These are phyloP conservation scores for Beauveria asiatica DNA, from an alignment of 2,329 filamentous ascomycete species.

Conservation along the genomic window DNA sequence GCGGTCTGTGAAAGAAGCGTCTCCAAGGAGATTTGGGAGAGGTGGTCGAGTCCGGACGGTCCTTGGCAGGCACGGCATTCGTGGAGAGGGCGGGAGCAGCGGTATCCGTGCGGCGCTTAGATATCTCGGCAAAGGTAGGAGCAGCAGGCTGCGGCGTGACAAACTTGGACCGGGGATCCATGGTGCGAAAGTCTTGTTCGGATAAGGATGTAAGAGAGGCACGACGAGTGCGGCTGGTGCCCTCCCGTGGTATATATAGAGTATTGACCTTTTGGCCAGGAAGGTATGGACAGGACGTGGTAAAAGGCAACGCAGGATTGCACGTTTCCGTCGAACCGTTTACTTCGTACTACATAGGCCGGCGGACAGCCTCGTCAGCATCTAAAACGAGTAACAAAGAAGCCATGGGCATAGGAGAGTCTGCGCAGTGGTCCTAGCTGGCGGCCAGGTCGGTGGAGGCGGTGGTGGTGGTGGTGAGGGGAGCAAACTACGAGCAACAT, in stretches of 20 bases:
- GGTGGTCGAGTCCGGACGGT: constrained; percentile 26
- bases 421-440: constrained; percentile 6
- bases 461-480: constrained; percentile 10
- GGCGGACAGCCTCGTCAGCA: background rate
- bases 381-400: background rate
- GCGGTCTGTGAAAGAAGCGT: constrained; percentile 26
- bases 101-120: constrained; percentile 24
- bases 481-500: constrained; percentile 29
- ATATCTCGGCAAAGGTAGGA: constrained; percentile 15
- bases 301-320: constrained; percentile 63
- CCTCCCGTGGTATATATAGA: constrained; percentile 69
- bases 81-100: constrained; percentile 31
- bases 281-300: constrained; percentile 73
- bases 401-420: constrained; percentile 4
- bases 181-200: constrained; percentile 56
- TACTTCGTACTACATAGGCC: constrained; percentile 63
- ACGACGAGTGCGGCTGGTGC: constrained; percentile 50
- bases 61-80: constrained; percentile 27
- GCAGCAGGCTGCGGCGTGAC: constrained; percentile 51
- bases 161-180: constrained; percentile 72
- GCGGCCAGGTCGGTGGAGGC: background rate
- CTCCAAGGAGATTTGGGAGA: constrained; percentile 31
- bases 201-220: constrained; percentile 55
- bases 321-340: constrained; percentile 70
- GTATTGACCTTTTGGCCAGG: constrained; percentile 85